Evolutionary conservation across 139 green algal genomes (phyloP).

Genomic region (Zygnema cylindricum): DNA sequence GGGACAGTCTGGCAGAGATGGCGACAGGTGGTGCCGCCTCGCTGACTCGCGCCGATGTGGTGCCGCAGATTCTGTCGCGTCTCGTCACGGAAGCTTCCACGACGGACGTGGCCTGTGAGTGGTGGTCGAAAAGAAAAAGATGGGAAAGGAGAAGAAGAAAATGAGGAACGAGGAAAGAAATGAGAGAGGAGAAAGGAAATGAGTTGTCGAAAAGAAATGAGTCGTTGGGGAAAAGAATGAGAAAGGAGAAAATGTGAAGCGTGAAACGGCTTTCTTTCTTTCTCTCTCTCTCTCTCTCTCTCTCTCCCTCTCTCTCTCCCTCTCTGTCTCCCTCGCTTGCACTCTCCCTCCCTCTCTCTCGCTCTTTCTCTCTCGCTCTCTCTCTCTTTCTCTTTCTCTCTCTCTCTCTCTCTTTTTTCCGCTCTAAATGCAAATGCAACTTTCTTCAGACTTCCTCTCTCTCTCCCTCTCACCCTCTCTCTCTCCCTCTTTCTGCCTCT

Average conservation of each 20-base stretch:
- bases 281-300: background rate
- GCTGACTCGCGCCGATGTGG: constrained; percentile 1
- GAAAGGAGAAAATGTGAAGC: background rate
- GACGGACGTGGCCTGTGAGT: background rate
- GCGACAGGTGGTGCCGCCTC: constrained; percentile 5
- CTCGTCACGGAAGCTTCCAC: constrained; percentile 43
- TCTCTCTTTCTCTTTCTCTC: too few relatives aligned
- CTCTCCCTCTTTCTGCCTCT: background rate
- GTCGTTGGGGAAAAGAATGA: background rate
- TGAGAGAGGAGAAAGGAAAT: too few relatives aligned
- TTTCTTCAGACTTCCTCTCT: too few relatives aligned
- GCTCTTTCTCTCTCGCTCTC: too few relatives aligned
- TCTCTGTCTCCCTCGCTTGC: too few relatives aligned
- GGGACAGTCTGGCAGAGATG: constrained; percentile 31
- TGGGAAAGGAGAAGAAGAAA: too few relatives aligned
- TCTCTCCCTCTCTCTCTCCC: background rate
- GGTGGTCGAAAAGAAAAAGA: too few relatives aligned
- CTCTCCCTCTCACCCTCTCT: too few relatives aligned
- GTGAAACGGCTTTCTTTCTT: background rate
- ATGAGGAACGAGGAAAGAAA: too few relatives aligned
- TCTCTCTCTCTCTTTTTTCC: background rate
- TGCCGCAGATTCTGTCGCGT: constrained; percentile 32
- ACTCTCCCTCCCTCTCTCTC: too few relatives aligned
- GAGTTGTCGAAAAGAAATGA: too few relatives aligned
- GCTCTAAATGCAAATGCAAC: too few relatives aligned